phyloP scores from a whole-genome alignment of 108 stramenopile species.

The Skeletonema menzelii region DNA sequence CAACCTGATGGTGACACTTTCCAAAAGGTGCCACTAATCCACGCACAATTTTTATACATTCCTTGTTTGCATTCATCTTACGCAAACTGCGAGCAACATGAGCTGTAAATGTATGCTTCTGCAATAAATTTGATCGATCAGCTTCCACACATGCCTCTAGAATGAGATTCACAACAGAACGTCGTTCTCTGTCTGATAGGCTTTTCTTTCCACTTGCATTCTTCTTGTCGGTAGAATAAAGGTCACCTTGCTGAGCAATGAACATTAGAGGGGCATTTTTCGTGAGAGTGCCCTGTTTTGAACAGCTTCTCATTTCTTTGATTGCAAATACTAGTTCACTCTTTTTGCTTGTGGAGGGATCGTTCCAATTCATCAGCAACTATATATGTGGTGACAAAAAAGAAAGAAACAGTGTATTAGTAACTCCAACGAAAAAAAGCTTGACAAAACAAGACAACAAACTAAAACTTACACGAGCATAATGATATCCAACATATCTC shows the following conservation, averaged over 20 bases:
- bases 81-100: conserved; percentile 35
- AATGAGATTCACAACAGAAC: conserved; percentile 31
- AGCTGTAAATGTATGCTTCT: conserved; percentile 31
- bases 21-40: conserved; percentile 20
- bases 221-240: conserved; percentile 6
- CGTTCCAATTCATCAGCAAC: conserved; percentile 80
- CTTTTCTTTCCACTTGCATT: background rate
- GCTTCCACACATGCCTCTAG: conserved; percentile 46
- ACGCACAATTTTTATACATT: conserved; percentile 31
- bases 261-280: conserved; percentile 46
- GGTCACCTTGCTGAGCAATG: conserved; percentile 37
- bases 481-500: conserved; percentile 56
- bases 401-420: background rate
- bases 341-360: conserved; percentile 52
- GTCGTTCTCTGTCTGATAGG: conserved; percentile 21
- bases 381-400: background rate
- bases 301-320: conserved; percentile 48
- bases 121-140: conserved; percentile 26
- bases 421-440: background rate
- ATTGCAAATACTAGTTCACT: conserved; percentile 66
- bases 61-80: conserved; percentile 33
- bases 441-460: background rate
- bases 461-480: conserved; percentile 49
- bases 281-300: conserved; percentile 33
- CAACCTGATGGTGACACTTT: conserved; percentile 25